Percentiles rank a stretch among this genome's conserved stretches.
Evolutionary conservation across 2,329 filamentous ascomycete genomes (phyloP).

Genomic region (Neopestalotiopsis sp.): DNA sequence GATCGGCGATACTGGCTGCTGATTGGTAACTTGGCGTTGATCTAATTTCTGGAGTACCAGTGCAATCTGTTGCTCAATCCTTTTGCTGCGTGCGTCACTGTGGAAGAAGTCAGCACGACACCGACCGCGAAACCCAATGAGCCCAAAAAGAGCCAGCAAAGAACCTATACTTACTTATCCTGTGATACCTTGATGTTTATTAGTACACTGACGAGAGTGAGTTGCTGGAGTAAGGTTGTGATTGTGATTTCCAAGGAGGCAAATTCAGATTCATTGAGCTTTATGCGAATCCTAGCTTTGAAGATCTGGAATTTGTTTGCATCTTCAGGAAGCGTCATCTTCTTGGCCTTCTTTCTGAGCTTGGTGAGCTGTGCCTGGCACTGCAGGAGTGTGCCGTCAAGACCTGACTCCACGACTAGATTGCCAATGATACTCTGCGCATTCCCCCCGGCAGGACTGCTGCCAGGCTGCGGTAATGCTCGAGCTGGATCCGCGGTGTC

Average conservation of each 20-base stretch:
- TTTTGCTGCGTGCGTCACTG: neutral
- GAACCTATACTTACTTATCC: too few relatives aligned
- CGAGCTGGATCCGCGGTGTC: conserved; percentile 8
- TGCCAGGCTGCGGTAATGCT: neutral
- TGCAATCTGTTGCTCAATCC: neutral
- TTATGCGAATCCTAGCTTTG: too few relatives aligned
- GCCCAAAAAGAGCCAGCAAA: too few relatives aligned
- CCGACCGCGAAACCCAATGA: too few relatives aligned
- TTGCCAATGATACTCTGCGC: too few relatives aligned
- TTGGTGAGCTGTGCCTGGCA: neutral
- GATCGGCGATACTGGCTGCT: too few relatives aligned
- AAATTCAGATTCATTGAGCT: conserved; percentile 11
- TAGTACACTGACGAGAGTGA: neutral
- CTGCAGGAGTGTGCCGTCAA: neutral
- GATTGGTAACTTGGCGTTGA: too few relatives aligned
- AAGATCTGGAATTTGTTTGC: too few relatives aligned
- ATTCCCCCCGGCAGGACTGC: neutral
- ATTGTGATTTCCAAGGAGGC: neutral
- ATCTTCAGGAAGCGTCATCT: conserved; percentile 5
- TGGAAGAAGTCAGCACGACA: too few relatives aligned
- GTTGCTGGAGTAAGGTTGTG: neutral
- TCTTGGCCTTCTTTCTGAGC: neutral
- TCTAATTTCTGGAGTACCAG: neutral
- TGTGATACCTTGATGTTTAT: neutral
- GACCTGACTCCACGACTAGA: too few relatives aligned